These are phyloP conservation scores for Hypoxylon trugodes DNA, from an alignment of 495 filamentous ascomycete species.

Conservation along the genomic window DNA sequence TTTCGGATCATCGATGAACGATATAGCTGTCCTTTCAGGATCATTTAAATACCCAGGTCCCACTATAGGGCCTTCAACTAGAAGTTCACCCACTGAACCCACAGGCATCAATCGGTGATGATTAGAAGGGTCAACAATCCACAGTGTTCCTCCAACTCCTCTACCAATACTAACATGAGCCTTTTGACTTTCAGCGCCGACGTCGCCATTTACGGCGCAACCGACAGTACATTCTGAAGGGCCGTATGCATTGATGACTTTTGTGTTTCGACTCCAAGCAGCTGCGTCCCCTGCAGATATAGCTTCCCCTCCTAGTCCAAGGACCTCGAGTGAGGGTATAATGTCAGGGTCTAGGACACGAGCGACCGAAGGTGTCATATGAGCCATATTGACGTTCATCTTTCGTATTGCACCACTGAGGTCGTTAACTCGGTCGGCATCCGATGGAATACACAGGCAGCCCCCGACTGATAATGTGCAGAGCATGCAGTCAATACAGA, in stretches of 20 bases:
- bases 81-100: slow-evolving; percentile 67
- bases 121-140: slow-evolving; percentile 66
- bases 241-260: slow-evolving; percentile 66
- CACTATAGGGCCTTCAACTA: slow-evolving; percentile 68
- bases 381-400: slow-evolving; percentile 52
- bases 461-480: slow-evolving; percentile 62
- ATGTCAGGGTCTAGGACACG: slow-evolving; percentile 55
- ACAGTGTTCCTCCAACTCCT: slow-evolving; percentile 55
- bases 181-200: slow-evolving; percentile 42
- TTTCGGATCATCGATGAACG: slow-evolving; percentile 59
- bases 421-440: slow-evolving; percentile 57
- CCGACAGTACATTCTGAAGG: slow-evolving; percentile 64
- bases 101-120: slow-evolving; percentile 63
- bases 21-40: slow-evolving; percentile 50
- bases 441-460: slow-evolving; percentile 69
- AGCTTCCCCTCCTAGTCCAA: slow-evolving; percentile 54
- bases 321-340: slow-evolving; percentile 48
- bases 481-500: slow-evolving; percentile 60
- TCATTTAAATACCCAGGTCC: slow-evolving; percentile 60
- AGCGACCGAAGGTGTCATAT: slow-evolving; percentile 64
- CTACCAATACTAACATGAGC: slow-evolving; percentile 51
- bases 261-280: slow-evolving; percentile 48
- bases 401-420: slow-evolving; percentile 50
- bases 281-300: slow-evolving; percentile 48
- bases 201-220: slow-evolving; percentile 52